These are phyloP conservation scores for Kentomonas sorsogonicus DNA, from an alignment of 208 protist genomes.

Conservation along the genomic window DNA sequence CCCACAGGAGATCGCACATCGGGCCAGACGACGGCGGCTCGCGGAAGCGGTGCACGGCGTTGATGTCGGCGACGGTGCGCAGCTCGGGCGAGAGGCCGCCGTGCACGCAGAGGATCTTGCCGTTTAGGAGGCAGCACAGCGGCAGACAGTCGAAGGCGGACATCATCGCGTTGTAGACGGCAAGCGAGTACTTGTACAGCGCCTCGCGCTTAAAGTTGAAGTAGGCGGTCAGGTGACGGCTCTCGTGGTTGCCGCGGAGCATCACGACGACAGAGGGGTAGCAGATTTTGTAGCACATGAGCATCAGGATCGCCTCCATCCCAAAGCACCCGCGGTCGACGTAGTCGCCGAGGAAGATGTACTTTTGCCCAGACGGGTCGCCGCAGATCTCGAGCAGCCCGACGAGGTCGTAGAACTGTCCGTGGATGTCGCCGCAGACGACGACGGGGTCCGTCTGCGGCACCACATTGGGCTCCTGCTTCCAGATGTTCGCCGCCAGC, in stretches of 20 bases:
- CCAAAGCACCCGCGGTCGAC: constrained; percentile 92
- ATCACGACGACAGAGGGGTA: constrained; percentile 90
- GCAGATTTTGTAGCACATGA: constrained; percentile 93
- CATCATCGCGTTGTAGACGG: constrained; percentile 89
- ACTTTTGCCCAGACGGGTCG: constrained; percentile 74
- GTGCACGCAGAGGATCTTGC: constrained; percentile 93
- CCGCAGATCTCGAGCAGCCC: constrained; percentile 94
- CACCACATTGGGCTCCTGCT: constrained; percentile 85
- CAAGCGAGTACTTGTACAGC: constrained; percentile 86
- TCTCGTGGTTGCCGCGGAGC: constrained; percentile 97
- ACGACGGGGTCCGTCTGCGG: constrained; percentile 66
- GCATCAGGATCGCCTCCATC: constrained; percentile 86
- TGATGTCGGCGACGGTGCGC: constrained; percentile 70
- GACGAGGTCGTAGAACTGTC: constrained; percentile 96
- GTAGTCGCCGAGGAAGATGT: constrained; percentile 97
- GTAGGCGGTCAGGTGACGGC: constrained; percentile 95
- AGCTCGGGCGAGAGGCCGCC: constrained; percentile 86
- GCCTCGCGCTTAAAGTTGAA: constrained; percentile 97
- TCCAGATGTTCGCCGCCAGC: constrained; percentile 64
- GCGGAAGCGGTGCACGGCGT: constrained; percentile 90
- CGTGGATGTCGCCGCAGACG: constrained; percentile 94
- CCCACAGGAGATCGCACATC: constrained; percentile 96
- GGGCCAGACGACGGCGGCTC: constrained; percentile 86
- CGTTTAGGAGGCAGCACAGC: constrained; percentile 82
- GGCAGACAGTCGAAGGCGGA: constrained; percentile 92